Evolutionary conservation across 768 basidiomycete genomes (phyloP), one percentile per base, ranked within the genome.

Genomic region (Pleurotus cornucopiae): DNA sequence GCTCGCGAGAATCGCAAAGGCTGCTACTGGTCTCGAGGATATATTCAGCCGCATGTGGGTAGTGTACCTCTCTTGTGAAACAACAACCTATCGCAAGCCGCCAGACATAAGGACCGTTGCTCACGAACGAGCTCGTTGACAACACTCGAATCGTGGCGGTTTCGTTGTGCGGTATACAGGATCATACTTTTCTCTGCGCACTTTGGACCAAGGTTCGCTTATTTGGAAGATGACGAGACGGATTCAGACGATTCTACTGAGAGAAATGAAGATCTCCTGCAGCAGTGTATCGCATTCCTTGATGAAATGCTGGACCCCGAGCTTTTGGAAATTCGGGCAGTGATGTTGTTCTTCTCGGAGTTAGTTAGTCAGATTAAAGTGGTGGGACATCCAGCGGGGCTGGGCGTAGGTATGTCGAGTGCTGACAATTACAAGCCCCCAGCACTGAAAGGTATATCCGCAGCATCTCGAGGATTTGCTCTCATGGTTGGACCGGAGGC

Each of bases 21-120:
- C 58, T 0, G 57, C 62, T 13, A 5, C 37, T 2, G 21, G 38
- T 2, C 55, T 68, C 21, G 67, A 68, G 55, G 48, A 62, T 40
- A 23, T 64, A 13, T 67, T 64, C 56, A 68, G 67, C 47, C 45
- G 58, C 41, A 59, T 51, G 67, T 66, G 51, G 49, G 58, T 63
- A 44, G 39, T 26, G 37, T 43, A 2, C 37, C 26, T 23, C 6
- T 12, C n/a, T 44, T 26, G 30, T 13, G 3, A 40, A 34, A 34
- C 30, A 34, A 34, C 30, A 34, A 34, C 30, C 30, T 34, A 34
- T 11, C 30, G 30, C 30, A 34, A 34, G 30, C 9, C 30, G 30
- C 3, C 46, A 65, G 66, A 55, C 52, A 56, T 48, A 67, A 67
- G 57, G 63, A 64, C 49, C 62, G 66, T n/a, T 54, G 49, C 13